Conservation (phyloP, 306 rosid species). For the Gillenia trifoliata region DNA sequence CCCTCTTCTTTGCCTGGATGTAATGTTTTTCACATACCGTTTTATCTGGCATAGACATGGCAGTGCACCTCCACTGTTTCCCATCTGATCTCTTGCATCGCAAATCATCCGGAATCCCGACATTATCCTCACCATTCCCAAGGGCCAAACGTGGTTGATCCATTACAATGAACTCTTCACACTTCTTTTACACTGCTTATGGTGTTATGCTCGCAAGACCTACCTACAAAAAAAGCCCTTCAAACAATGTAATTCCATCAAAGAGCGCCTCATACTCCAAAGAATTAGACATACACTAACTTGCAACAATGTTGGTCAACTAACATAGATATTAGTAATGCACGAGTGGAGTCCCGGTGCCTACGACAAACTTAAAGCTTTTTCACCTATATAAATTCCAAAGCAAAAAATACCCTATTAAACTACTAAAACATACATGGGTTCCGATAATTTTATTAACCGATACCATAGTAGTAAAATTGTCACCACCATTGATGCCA, state of each 20-base stretch:
- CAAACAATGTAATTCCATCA: background rate
- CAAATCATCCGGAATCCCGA: conserved; percentile 86
- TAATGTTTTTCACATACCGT: conserved; percentile 98
- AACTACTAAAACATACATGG: too few species aligned
- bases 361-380: background rate
- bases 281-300: background rate
- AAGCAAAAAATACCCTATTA: background rate
- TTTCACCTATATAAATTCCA: background rate
- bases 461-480: too few species aligned
- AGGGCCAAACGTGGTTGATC: conserved; percentile 46
- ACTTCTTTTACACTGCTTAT: background rate
- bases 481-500: too few species aligned
- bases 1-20: conserved; percentile 95
- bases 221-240: conserved; percentile 3
- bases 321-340: background rate
- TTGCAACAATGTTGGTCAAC: background rate
- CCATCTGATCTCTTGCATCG: conserved; percentile 98
- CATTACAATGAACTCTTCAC: conserved; percentile 26
- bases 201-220: background rate
- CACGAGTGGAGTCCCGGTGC: background rate
- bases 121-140: conserved; percentile 62
- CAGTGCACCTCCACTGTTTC: conserved; percentile 98
- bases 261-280: background rate
- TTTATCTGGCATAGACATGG: conserved; percentile 97
- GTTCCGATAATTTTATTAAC: too few species aligned